phyloP scores from a whole-genome alignment of 202 grass and related monocot genomes.

The Saccharum hybrid region DNA sequence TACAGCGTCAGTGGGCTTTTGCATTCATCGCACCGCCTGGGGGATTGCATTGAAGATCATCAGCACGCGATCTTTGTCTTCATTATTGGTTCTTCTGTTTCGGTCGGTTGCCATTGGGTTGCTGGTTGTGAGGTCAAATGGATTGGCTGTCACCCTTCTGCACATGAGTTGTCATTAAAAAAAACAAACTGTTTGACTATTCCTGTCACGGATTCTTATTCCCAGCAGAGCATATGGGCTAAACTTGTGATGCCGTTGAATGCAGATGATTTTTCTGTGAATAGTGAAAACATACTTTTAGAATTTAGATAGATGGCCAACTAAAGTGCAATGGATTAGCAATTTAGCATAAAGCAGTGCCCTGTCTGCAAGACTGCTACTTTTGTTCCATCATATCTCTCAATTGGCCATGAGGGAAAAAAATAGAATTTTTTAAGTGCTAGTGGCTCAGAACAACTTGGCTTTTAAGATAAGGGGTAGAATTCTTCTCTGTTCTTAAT shows the following conservation, averaged over 20 bases:
- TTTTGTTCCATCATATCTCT: not conserved
- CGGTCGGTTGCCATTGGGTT: not conserved
- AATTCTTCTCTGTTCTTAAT: not conserved
- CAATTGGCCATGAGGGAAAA: not conserved
- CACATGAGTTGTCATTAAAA: constrained; percentile 2
- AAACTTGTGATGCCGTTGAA: not conserved
- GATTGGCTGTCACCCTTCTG: constrained; percentile 16
- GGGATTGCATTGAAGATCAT: constrained; percentile 8
- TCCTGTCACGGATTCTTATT: constrained; percentile 8
- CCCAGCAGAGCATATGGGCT: not conserved
- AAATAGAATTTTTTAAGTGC: not conserved
- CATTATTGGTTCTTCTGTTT: not conserved
- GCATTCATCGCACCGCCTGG: constrained; percentile 33
- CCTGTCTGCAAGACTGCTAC: constrained; percentile 40
- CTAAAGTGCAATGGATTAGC: constrained; percentile 32
- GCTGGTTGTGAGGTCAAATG: constrained; percentile 22
- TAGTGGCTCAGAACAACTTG: constrained; percentile 16
- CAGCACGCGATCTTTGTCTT: constrained; percentile 6
- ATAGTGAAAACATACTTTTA: constrained; percentile 27
- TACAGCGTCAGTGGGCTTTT: not conserved
- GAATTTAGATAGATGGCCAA: not conserved
- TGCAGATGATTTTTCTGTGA: not conserved
- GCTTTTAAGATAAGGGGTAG: not conserved
- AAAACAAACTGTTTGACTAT: constrained; percentile 33
- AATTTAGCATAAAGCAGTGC: constrained; percentile 24